Evolutionary conservation across 306 rosid species (phyloP).

Genomic region (Cicer yamashitae): DNA sequence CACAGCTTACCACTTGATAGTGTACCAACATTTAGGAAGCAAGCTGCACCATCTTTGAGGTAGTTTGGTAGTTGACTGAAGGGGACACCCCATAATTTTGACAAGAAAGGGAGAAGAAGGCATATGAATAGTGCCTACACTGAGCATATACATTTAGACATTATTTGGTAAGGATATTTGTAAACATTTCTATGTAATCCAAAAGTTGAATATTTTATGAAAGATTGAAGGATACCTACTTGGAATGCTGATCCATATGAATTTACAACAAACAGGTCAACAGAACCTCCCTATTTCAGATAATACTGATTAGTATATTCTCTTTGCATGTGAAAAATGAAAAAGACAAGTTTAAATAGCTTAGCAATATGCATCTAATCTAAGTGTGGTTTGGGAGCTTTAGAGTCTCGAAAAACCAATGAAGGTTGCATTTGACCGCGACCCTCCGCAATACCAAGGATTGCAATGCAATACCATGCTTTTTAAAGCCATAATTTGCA

Average conservation of each 20-base stretch:
- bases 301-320: conserved; percentile 30
- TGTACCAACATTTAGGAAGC: conserved; percentile 78
- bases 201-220: conserved; percentile 24
- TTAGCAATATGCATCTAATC: conserved; percentile 18
- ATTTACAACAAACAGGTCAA: conserved; percentile 88
- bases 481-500: conserved; percentile 22
- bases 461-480: background rate
- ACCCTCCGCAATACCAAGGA: background rate
- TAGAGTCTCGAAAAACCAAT: background rate
- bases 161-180: conserved; percentile 9
- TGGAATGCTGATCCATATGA: conserved; percentile 93
- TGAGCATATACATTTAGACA: conserved; percentile 45
- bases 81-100: conserved; percentile 90
- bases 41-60: conserved; percentile 87
- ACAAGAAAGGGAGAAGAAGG: conserved; percentile 80
- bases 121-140: conserved; percentile 82
- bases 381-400: conserved; percentile 15
- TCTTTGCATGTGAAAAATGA: background rate
- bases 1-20: conserved; percentile 66
- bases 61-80: conserved; percentile 82
- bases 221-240: conserved; percentile 55
- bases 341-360: background rate
- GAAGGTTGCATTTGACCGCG: background rate
- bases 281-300: conserved; percentile 71
- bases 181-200: background rate